Evolutionary conservation across 768 basidiomycete species (phyloP), one percentile per base, ranked within the genome.

Genomic region (Cystofilobasidium capitatum): DNA sequence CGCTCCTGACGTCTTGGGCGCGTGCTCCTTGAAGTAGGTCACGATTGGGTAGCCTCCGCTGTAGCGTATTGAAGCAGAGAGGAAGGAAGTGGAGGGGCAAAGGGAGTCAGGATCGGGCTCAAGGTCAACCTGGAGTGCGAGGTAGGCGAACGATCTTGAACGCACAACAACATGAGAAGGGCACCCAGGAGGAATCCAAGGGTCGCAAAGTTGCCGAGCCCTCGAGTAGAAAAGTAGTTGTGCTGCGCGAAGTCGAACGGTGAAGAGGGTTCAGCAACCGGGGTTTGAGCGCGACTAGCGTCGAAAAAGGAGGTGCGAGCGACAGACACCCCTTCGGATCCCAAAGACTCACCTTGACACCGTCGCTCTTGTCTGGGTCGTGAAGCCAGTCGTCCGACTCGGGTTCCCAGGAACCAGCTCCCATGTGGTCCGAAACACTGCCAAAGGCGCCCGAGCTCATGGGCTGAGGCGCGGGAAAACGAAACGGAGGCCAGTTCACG

Each of bases 41-140:
- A 91, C 83, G 74, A 96, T 85, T 13, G 94, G 94, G 74, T 89
- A 96, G 39, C 88, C 91, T 26, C 86, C 87, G 73, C 73, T 73
- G 55, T 9, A 3, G 51, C 2, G 10, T 17, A n/a, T 5, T 6
- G 29, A 31, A 33, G n/a, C n/a, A n/a, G n/a, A n/a, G n/a, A n/a
- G n/a, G n/a, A n/a, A n/a, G n/a, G n/a, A n/a, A n/a, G n/a, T n/a
- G n/a, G n/a, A n/a, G n/a, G n/a, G n/a, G 16, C 8, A 17, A 26
- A 57, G 64, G 39, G 20, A 22, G 20, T 9, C 16, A 1, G 45
- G 10, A 44, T 45, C 17, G 40, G 47, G 26, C n/a, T n/a, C n/a
- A n/a, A 14, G 49, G 6, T 54, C 14, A 17, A 8, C 49, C 49
- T 26, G 10, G 3, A 7, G 24, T 7, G n/a, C n/a, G 29, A 26